Base-by-base conservation (phyloP, 768 basidiomycete genomes). In the Cystofilobasidium macerans region DNA sequence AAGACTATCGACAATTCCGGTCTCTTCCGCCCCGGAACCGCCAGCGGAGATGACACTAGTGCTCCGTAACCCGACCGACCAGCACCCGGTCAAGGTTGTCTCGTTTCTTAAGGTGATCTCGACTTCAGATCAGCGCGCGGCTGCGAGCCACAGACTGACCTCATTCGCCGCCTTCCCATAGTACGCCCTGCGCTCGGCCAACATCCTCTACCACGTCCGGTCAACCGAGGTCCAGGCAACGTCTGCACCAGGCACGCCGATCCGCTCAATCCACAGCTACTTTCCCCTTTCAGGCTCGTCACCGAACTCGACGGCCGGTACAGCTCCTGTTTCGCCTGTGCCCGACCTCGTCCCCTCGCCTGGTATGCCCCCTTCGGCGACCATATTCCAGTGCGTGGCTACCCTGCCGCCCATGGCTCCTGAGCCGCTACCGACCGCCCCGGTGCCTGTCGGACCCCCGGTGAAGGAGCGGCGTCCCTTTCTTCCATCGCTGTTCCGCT, bases 151-250 rank as follows among this genome's bases (percentile, higher is more conserved):
- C 42, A 7, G 42, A 26, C 38, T 48, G 58, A 36, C 38, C 35
- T 33, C 22, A 2, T 3, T 24, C 22, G 3, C 38, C 32, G 60
- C 4, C 20, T 45, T 18, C 58, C 26, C 3, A 18, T 56, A 68
- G 67, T 75, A 74, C 53, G 71, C 73, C 1, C 67, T 75, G 3
- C 70, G 75, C 2, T 74, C 72, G 35, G 69, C 68, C 5, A 73
- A 74, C 14, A 71, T 75, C 61, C 54, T 74, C 8, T 75, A 74
- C 62, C 75, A 75, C 67, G 30, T 45, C 33, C 51, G 65, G 0
- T 61, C 65, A 18, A 57, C 45, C 58, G 54, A 64, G 38, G 20
- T n/a, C 1, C 63, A 54, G 7, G 32, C 33, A 35, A 18, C 38
- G 33, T 60, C 51, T 4, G 43, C 28, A 16, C 48, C 57, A 1